These are phyloP conservation scores for Sindora glabra DNA, from an alignment of 306 rosid genomes.

Conservation along the genomic window DNA sequence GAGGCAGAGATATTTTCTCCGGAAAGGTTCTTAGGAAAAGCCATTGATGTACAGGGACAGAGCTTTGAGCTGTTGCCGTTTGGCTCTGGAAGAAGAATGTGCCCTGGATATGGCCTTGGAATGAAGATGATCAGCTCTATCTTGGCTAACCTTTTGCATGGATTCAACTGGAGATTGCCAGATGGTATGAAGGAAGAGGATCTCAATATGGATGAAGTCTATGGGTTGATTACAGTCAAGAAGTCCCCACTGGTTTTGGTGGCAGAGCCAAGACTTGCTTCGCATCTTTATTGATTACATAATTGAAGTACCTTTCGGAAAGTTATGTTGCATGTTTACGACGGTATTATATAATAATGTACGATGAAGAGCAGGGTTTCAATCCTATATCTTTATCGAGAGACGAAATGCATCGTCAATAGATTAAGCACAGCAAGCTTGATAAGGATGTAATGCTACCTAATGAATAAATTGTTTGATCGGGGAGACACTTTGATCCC, in stretches of 20 bases:
- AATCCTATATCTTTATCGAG: too few relatives aligned
- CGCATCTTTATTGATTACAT: constrained; percentile 15
- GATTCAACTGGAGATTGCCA: constrained; percentile 7
- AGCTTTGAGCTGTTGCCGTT: constrained; percentile 27
- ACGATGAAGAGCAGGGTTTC: too few relatives aligned
- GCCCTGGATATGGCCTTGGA: constrained; percentile 2
- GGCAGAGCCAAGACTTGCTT: constrained; percentile 20
- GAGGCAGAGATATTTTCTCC: constrained; percentile 18
- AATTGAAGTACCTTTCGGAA: too few relatives aligned
- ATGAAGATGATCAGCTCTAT: background rate
- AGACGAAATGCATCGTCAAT: too few relatives aligned
- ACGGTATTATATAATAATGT: too few relatives aligned
- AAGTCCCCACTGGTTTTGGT: constrained; percentile 20
- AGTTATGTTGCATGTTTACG: too few relatives aligned
- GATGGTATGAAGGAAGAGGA: background rate
- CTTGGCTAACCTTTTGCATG: constrained; percentile 21
- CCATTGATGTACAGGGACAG: constrained; percentile 24
- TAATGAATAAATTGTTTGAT: too few relatives aligned
- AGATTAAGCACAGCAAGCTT: too few relatives aligned
- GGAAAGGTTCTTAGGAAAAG: constrained; percentile 20
- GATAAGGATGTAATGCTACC: too few relatives aligned
- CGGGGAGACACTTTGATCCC: too few relatives aligned
- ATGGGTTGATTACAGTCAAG: background rate
- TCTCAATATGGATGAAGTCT: too few relatives aligned
- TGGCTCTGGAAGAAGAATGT: constrained; percentile 30